Evolutionary conservation across 345 rosid species (phyloP).

Genomic region (Eucalyptus lansdowneana): DNA sequence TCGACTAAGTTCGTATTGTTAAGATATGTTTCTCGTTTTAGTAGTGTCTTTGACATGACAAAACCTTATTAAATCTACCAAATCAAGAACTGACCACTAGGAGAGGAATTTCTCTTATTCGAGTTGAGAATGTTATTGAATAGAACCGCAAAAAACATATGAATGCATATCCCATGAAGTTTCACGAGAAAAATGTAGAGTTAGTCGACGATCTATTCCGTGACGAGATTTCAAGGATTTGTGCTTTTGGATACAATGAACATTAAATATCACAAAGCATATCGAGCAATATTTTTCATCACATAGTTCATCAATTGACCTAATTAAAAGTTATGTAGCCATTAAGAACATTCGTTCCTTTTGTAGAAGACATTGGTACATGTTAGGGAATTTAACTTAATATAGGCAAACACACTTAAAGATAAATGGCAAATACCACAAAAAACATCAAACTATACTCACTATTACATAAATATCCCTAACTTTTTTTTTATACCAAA

Average conservation of each 20-base stretch:
- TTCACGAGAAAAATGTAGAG: background rate
- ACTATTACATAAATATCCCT: no score
- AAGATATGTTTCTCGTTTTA: background rate
- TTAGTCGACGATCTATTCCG: background rate
- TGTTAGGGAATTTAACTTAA: background rate
- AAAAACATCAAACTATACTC: no score
- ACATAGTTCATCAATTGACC: background rate
- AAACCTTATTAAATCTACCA: background rate
- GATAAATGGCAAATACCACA: background rate
- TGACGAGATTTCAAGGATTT: background rate
- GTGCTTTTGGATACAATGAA: background rate
- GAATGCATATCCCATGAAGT: background rate
- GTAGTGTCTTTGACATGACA: background rate
- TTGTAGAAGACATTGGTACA: background rate
- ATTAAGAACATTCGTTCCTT: background rate
- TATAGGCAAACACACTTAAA: background rate
- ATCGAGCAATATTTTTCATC: background rate
- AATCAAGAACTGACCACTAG: background rate
- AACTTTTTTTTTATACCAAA: no score
- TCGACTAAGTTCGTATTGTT: background rate
- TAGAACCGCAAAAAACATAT: background rate
- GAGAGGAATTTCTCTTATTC: background rate
- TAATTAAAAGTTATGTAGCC: background rate
- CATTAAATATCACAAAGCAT: background rate
- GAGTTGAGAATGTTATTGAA: background rate